These are phyloP conservation scores for Phoma sp. DNA, from an alignment of 2,329 filamentous ascomycete genomes.

Conservation along the genomic window DNA sequence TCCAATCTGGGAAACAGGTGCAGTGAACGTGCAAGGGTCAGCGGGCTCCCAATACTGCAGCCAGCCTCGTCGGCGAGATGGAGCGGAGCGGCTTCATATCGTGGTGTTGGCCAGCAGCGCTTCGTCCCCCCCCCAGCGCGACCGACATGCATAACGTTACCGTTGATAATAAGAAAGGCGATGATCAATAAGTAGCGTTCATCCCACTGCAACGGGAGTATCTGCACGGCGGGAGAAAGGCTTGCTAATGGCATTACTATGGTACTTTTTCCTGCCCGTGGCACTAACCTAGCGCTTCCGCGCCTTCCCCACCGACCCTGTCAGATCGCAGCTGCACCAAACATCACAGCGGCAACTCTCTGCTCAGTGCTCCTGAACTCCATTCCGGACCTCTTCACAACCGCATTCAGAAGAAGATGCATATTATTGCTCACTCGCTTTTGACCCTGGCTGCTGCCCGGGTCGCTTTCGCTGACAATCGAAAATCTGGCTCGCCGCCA, in stretches of 20 bases:
- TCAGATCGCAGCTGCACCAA: slow-evolving; percentile 18
- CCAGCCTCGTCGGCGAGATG: slow-evolving; percentile 18
- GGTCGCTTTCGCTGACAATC: slow-evolving; percentile 10
- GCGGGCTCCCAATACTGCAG: slow-evolving; percentile 6
- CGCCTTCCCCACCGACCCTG: slow-evolving; percentile 20
- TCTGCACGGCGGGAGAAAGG: slow-evolving; percentile 6
- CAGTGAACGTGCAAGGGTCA: slow-evolving; percentile 14
- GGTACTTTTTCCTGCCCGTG: slow-evolving; percentile 14
- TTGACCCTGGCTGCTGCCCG: slow-evolving; percentile 25
- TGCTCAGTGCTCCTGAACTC: slow-evolving; percentile 7
- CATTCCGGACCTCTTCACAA: slow-evolving; percentile 12
- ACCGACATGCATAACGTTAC: not conserved
- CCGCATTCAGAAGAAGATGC: slow-evolving; percentile 19
- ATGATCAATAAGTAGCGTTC: slow-evolving; percentile 5
- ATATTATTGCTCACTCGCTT: slow-evolving; percentile 6
- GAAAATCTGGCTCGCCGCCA: slow-evolving; percentile 22
- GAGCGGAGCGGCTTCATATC: not conserved
- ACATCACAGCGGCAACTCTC: slow-evolving; percentile 16
- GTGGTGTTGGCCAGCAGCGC: not conserved
- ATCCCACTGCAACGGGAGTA: slow-evolving; percentile 20
- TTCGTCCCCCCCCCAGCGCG: not conserved
- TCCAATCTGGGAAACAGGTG: slow-evolving; percentile 9
- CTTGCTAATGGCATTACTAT: slow-evolving; percentile 21
- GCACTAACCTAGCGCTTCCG: slow-evolving; percentile 16
- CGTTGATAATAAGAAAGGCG: not conserved